These are phyloP conservation scores for Suillus brevipes DNA, from an alignment of 768 basidiomycete species.

Conservation along the genomic window DNA sequence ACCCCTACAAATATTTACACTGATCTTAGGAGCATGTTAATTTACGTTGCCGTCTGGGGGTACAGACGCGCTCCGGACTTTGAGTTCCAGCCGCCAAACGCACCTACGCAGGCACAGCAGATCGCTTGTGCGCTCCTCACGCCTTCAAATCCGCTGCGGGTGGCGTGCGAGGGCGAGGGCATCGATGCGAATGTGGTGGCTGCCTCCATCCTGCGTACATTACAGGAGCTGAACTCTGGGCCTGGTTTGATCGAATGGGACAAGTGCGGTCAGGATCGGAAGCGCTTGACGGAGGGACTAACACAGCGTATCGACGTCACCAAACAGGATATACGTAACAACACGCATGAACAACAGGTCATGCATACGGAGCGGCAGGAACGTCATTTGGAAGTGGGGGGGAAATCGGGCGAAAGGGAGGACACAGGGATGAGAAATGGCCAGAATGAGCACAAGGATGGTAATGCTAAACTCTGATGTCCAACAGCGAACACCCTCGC, in stretches of 20 bases:
- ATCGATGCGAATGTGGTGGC: slow-evolving; percentile 22
- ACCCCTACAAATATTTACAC: not conserved
- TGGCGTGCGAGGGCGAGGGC: slow-evolving; percentile 29
- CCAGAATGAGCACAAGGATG: slow-evolving; percentile 2
- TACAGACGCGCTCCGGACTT: slow-evolving; percentile 49
- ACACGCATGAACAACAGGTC: not conserved
- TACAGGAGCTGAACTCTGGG: slow-evolving; percentile 6
- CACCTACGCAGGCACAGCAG: slow-evolving; percentile 41
- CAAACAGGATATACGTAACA: slow-evolving; percentile 5
- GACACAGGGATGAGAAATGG: not conserved
- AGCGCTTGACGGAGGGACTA: slow-evolving; percentile 5
- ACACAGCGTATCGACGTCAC: slow-evolving; percentile 10
- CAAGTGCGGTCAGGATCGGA: slow-evolving; percentile 24
- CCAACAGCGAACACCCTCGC: not conserved
- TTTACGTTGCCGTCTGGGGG: slow-evolving; percentile 49
- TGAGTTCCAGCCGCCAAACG: slow-evolving; percentile 42
- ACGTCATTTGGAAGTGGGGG: not conserved
- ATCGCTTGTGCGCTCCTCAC: slow-evolving; percentile 44
- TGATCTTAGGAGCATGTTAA: slow-evolving; percentile 47
- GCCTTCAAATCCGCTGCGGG: slow-evolving; percentile 22
- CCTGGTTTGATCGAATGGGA: slow-evolving; percentile 20
- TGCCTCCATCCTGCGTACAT: slow-evolving; percentile 17
- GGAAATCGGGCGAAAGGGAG: not conserved
- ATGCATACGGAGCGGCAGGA: not conserved
- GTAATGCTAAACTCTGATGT: slow-evolving; percentile 26